These are phyloP conservation scores for Acacia pycnantha DNA, from an alignment of 331 rosid genomes.

Conservation along the genomic window DNA sequence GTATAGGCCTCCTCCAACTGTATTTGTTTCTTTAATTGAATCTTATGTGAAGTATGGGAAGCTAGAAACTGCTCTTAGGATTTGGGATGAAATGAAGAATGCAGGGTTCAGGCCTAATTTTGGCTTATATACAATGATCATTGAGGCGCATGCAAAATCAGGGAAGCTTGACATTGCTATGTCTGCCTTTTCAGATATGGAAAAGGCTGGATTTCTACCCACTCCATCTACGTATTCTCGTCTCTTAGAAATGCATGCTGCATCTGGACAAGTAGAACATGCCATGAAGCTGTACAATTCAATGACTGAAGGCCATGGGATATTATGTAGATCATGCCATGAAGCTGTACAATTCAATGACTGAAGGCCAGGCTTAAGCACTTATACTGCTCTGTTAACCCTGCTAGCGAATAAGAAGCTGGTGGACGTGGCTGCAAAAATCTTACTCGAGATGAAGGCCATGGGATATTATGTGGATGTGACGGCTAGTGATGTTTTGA, in stretches of 20 bases:
- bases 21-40: slow-evolving; percentile 74
- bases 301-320: slow-evolving; percentile 89
- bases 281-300: slow-evolving; percentile 92
- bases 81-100: slow-evolving; percentile 96
- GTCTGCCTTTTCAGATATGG: slow-evolving; percentile 88
- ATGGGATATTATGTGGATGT: slow-evolving; percentile 93
- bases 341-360: no score
- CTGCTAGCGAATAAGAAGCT: slow-evolving; percentile 88
- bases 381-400: slow-evolving; percentile 72
- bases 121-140: slow-evolving; percentile 84
- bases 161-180: slow-evolving; percentile 91
- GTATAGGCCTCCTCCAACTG: slow-evolving; percentile 68
- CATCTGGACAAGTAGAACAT: slow-evolving; percentile 83
- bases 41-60: slow-evolving; percentile 93
- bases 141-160: slow-evolving; percentile 85
- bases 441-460: slow-evolving; percentile 91
- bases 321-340: no score
- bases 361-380: slow-evolving; percentile 85
- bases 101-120: slow-evolving; percentile 92
- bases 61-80: slow-evolving; percentile 74
- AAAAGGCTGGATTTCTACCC: slow-evolving; percentile 95
- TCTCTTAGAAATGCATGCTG: slow-evolving; percentile 94
- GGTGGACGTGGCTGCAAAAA: slow-evolving; percentile 86
- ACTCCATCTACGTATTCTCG: slow-evolving; percentile 89
- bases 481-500: slow-evolving; percentile 87